phyloP scores from a whole-genome alignment of 352 stramenopile species.

The Pythium angustatum region DNA sequence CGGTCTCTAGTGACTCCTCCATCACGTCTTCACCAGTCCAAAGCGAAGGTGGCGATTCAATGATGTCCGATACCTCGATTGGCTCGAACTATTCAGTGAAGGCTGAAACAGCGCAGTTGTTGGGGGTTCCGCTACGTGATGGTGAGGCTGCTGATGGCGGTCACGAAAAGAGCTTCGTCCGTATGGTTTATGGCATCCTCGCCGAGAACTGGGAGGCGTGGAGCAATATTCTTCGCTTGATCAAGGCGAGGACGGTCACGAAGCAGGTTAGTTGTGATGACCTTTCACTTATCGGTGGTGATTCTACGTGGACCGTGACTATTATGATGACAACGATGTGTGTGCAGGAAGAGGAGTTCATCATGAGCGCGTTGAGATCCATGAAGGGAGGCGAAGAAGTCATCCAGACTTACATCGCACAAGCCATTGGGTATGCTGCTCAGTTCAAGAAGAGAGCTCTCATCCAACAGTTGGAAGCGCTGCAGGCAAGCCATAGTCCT shows the following conservation, averaged over 20 bases:
- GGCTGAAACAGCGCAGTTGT: constrained; percentile 69
- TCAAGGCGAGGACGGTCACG: constrained; percentile 68
- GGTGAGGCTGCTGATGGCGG: constrained; percentile 53
- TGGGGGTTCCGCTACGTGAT: constrained; percentile 78
- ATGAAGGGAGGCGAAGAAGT: constrained; percentile 70
- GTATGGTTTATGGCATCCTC: constrained; percentile 73
- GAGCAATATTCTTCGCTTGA: constrained; percentile 81
- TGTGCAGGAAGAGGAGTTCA: constrained; percentile 74
- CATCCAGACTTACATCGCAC: constrained; percentile 68
- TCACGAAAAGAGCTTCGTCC: constrained; percentile 60
- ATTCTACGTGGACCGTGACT: not conserved
- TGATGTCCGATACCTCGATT: constrained; percentile 58
- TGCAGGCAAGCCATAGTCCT: constrained; percentile 21
- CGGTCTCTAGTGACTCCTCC: constrained; percentile 44
- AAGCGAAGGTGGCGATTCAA: constrained; percentile 62
- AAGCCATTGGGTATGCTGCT: constrained; percentile 59
- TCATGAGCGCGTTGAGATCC: constrained; percentile 62
- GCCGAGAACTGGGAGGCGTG: constrained; percentile 84
- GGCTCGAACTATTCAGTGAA: constrained; percentile 81
- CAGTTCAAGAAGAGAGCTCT: constrained; percentile 72
- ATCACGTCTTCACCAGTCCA: constrained; percentile 62
- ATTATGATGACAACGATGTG: not conserved
- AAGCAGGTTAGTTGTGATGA: constrained; percentile 51
- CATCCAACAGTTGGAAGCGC: constrained; percentile 45
- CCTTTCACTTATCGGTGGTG: not conserved